These are phyloP conservation scores for Cytospora paraplurivora DNA, from an alignment of 2,329 filamentous ascomycete genomes.

Conservation along the genomic window DNA sequence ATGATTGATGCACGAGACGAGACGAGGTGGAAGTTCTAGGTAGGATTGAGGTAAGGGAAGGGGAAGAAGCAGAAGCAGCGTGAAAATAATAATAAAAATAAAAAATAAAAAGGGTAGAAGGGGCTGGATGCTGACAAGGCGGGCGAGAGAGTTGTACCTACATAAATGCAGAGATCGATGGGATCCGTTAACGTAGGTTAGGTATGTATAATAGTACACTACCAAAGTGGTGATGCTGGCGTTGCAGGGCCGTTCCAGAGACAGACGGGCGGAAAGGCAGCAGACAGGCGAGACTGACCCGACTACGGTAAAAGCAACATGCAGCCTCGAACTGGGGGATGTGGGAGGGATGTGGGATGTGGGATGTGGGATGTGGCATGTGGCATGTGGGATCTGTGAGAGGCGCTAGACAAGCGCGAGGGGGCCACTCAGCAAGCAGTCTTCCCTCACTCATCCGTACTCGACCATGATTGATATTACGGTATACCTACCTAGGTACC, in stretches of 20 bases:
- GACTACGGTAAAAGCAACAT: conserved; percentile 6
- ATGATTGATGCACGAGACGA: not conserved
- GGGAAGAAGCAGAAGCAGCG: not conserved
- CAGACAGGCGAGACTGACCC: not conserved
- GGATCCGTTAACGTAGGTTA: conserved; percentile 17
- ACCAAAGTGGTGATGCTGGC: not conserved
- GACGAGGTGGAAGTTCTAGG: not conserved
- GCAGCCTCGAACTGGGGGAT: not conserved
- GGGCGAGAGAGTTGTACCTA: conserved; percentile 26
- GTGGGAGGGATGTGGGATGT: not conserved
- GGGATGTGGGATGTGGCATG: not conserved
- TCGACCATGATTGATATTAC: too few species aligned
- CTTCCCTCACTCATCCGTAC: too few species aligned
- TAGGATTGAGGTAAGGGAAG: conserved; percentile 10
- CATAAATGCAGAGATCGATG: conserved; percentile 22
- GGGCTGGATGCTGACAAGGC: not conserved
- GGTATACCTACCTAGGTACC: not conserved
- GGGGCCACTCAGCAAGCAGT: not conserved
- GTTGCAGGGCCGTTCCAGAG: conserved; percentile 3
- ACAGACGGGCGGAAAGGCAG: not conserved
- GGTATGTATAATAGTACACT: not conserved
- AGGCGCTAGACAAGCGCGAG: conserved; percentile 1
- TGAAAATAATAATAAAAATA: not conserved
- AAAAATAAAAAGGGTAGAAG: not conserved
- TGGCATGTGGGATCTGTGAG: not conserved